Percentiles rank a stretch among this genome's conserved stretches.
Conservation (phyloP, 352 stramenopile species). For the Globisporangium cystogenes region DNA sequence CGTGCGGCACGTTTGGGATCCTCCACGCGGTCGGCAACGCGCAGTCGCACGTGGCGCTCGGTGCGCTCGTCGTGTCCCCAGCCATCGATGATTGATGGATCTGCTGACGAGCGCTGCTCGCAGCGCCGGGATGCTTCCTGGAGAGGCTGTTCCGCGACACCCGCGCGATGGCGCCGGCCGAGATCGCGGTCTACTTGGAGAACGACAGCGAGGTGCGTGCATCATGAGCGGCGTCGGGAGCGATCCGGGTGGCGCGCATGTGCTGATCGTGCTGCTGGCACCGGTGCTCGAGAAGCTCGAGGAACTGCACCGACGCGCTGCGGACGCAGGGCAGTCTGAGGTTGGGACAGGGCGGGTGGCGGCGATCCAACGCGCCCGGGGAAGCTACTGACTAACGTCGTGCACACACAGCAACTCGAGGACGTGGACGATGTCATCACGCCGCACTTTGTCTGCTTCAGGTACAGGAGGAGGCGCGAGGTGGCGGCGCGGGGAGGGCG, state of each 20-base stretch:
- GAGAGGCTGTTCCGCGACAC: slow-evolving; percentile 82
- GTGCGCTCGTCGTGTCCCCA: slow-evolving; percentile 19
- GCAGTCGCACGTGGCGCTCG: slow-evolving; percentile 53
- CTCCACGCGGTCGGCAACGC: slow-evolving; percentile 93
- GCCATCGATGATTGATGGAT: no score
- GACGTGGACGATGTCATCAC: slow-evolving; percentile 90
- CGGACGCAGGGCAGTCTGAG: slow-evolving; percentile 87
- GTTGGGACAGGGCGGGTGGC: slow-evolving; percentile 12
- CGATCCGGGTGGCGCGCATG: no score
- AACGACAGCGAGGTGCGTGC: slow-evolving; percentile 73
- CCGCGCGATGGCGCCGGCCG: slow-evolving; percentile 55
- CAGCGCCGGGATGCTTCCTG: slow-evolving; percentile 63
- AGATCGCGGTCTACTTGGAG: slow-evolving; percentile 88
- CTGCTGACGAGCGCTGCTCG: no score
- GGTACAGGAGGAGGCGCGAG: slow-evolving; percentile 18
- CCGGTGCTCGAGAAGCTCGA: slow-evolving; percentile 58
- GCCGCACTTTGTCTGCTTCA: slow-evolving; percentile 96
- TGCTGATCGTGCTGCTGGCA: neutral
- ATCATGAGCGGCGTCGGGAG: no score
- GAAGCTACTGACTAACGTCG: no score
- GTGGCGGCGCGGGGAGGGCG: no score
- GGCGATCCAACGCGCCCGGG: no score
- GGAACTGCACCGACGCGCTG: slow-evolving; percentile 87
- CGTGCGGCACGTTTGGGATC: slow-evolving; percentile 96
- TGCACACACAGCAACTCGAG: slow-evolving; percentile 63